Evolutionary conservation across 2,329 filamentous ascomycete species (phyloP).

Genomic region (Dothideomycetes sp.): DNA sequence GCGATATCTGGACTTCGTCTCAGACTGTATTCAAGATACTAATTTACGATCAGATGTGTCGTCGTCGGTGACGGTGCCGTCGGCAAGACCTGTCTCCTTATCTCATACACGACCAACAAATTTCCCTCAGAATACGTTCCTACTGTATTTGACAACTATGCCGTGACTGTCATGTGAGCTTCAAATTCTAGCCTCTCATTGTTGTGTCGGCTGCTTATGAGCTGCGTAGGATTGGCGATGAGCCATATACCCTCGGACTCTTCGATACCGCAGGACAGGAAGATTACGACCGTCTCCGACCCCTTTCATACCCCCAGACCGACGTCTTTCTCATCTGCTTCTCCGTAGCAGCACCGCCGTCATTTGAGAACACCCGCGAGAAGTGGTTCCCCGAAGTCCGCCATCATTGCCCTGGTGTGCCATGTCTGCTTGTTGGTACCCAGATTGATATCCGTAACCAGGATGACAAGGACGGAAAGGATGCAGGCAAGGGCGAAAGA

Average conservation of each 20-base stretch:
- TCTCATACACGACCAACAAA: conserved; percentile 99
- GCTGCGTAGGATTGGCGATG: conserved; percentile 99
- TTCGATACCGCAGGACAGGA: conserved; percentile 99
- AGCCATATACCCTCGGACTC: conserved; percentile 91
- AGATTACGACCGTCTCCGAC: conserved; percentile 95
- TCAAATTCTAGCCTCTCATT: no score
- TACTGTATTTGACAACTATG: conserved; percentile 99
- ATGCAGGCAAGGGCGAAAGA: conserved; percentile 23
- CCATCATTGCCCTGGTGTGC: conserved; percentile 95
- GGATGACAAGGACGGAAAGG: conserved; percentile 6
- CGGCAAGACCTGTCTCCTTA: conserved; percentile 96
- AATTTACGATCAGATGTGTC: conserved; percentile 60
- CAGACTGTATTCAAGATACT: not conserved
- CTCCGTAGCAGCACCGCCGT: conserved; percentile 92
- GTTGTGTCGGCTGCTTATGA: no score
- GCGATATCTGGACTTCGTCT: not conserved
- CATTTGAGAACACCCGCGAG: conserved; percentile 97
- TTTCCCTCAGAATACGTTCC: conserved; percentile 99
- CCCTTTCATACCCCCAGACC: conserved; percentile 94
- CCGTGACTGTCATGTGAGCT: conserved; percentile 98
- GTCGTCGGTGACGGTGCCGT: conserved; percentile 99
- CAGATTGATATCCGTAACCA: conserved; percentile 68
- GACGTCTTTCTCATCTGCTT: conserved; percentile 99
- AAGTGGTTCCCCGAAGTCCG: conserved; percentile 99
- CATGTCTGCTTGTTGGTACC: conserved; percentile 94